Evolutionary conservation across 2,329 filamentous ascomycete genomes (phyloP).

Genomic region (Chalaropsis thielavioides): DNA sequence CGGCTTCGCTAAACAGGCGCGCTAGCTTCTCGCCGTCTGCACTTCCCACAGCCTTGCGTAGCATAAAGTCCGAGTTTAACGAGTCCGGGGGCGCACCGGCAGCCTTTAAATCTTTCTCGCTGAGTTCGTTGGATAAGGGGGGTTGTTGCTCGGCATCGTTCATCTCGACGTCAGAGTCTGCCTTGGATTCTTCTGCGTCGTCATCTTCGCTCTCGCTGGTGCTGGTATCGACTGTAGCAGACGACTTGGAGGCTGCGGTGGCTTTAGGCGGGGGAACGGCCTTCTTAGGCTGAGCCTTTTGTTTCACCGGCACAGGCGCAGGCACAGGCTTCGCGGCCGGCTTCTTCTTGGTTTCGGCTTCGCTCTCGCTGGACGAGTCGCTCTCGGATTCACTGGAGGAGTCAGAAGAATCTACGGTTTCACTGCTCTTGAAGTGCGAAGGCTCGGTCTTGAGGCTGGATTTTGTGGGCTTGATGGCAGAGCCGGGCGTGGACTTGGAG

Average conservation of each 20-base stretch:
- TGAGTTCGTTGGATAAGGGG: constrained; percentile 21
- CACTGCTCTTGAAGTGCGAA: constrained; percentile 4
- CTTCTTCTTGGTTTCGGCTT: constrained; percentile 22
- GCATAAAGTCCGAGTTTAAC: constrained; percentile 37
- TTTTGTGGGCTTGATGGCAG: constrained; percentile 1
- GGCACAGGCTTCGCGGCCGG: constrained; percentile 19
- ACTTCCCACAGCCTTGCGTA: constrained; percentile 34
- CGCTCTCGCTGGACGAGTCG: constrained; percentile 19
- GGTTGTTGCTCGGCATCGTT: constrained; percentile 21
- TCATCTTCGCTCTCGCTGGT: constrained; percentile 12
- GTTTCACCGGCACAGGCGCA: constrained; percentile 16
- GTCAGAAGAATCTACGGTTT: constrained; percentile 9
- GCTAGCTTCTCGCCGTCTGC: constrained; percentile 33
- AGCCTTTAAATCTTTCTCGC: constrained; percentile 20
- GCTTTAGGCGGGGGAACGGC: constrained; percentile 17
- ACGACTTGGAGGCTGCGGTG: constrained; percentile 19
- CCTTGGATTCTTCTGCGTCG: constrained; percentile 17
- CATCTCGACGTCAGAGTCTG: constrained; percentile 20
- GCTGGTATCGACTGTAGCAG: background rate
- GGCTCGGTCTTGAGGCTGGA: constrained; percentile 11
- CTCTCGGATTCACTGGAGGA: constrained; percentile 21
- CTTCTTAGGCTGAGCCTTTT: constrained; percentile 14
- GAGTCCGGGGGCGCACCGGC: constrained; percentile 24
- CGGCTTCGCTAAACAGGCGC: constrained; percentile 42
- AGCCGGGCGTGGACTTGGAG: constrained; percentile 7